Conservation (phyloP, 805 yeast species). For the Nakazawaea populi region DNA sequence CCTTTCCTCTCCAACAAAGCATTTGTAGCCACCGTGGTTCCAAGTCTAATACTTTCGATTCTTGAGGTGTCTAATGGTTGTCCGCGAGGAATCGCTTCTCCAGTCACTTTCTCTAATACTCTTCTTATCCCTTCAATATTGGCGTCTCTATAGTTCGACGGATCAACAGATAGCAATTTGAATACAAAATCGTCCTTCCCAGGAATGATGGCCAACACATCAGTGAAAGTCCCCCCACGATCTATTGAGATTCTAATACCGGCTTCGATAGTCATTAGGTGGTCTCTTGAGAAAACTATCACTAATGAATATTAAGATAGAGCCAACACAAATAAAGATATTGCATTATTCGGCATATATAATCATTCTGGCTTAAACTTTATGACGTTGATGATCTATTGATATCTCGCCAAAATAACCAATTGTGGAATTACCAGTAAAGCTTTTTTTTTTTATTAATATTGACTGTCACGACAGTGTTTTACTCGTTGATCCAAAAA, state of each 20-base stretch:
- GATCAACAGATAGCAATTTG: constrained; percentile 43
- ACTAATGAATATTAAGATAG: too few relatives aligned
- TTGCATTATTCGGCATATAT: too few relatives aligned
- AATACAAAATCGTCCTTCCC: constrained; percentile 33
- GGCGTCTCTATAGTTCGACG: constrained; percentile 41
- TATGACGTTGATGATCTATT: too few relatives aligned
- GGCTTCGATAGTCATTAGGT: constrained; percentile 5
- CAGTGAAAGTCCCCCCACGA: constrained; percentile 41
- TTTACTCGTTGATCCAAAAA: too few relatives aligned
- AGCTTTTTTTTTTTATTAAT: background rate
- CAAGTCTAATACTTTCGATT: constrained; percentile 38
- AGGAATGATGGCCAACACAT: constrained; percentile 37
- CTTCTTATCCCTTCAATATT: constrained; percentile 46
- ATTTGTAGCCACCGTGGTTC: constrained; percentile 50
- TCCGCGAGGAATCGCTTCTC: constrained; percentile 25
- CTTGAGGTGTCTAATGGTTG: constrained; percentile 27
- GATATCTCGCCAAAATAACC: background rate
- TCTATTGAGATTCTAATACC: constrained; percentile 9
- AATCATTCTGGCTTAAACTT: background rate
- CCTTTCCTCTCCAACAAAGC: constrained; percentile 50
- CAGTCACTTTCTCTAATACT: constrained; percentile 34
- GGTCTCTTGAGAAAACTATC: too few relatives aligned
- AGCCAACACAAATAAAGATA: too few relatives aligned
- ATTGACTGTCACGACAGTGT: background rate
- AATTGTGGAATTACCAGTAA: background rate